These are phyloP conservation scores for Kuraishia piskuri DNA, from an alignment of 805 yeast genomes.

Conservation along the genomic window DNA sequence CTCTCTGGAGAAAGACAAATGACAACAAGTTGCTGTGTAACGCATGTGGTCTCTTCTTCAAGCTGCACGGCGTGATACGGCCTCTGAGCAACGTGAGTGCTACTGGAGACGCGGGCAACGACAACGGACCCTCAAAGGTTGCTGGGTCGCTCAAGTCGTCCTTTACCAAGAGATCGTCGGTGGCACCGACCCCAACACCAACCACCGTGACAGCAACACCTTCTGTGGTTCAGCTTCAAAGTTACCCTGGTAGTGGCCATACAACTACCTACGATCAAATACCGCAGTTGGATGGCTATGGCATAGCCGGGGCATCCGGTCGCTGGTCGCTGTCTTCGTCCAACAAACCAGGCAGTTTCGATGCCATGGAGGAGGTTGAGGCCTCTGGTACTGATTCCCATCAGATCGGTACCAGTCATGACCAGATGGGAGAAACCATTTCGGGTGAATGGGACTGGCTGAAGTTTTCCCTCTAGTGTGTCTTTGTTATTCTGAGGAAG, in stretches of 20 bases:
- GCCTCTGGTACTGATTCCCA: background rate
- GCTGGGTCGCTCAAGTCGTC: conserved; percentile 2
- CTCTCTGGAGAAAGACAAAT: conserved; percentile 82
- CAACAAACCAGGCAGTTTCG: background rate
- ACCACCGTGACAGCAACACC: background rate
- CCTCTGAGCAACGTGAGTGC: conserved; percentile 15
- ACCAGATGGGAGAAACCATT: conserved; percentile 18
- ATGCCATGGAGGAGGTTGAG: background rate
- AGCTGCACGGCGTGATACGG: conserved; percentile 62
- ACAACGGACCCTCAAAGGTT: conserved; percentile 1
- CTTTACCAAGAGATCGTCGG: conserved; percentile 9
- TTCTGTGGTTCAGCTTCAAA: background rate
- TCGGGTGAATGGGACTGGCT: conserved; percentile 29
- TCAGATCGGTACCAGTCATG: background rate
- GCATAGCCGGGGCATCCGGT: background rate
- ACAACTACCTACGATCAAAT: background rate
- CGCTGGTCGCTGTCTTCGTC: background rate
- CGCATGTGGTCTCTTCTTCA: conserved; percentile 86
- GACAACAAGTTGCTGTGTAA: conserved; percentile 81
- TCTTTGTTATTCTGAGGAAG: too few relatives aligned
- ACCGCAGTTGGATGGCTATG: background rate
- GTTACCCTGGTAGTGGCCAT: background rate
- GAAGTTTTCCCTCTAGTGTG: conserved; percentile 14
- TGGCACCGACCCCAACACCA: conserved; percentile 1
- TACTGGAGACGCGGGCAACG: conserved; percentile 3